Evolutionary conservation across 148 eudicot genomes (phyloP).

Genomic region (Cornus florida): DNA sequence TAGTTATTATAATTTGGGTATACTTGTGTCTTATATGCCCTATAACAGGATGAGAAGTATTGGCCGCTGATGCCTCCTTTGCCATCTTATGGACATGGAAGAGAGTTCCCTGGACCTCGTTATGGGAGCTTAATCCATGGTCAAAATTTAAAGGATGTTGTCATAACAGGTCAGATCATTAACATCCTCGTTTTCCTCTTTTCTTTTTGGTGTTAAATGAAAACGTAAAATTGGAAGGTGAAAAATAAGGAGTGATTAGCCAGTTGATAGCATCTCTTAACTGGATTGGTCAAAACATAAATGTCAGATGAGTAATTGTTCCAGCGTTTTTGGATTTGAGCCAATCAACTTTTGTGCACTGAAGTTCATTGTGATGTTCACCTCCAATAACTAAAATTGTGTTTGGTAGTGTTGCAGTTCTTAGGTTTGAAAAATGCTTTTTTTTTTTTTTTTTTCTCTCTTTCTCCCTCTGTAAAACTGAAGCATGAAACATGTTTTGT

Average conservation of each 20-base stretch:
- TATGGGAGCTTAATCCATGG: slow-evolving; percentile 97
- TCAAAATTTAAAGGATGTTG: slow-evolving; percentile 89
- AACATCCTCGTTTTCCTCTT: neutral
- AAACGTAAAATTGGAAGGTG: neutral
- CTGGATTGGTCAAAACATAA: neutral
- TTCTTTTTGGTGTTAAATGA: neutral
- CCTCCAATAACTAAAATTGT: neutral
- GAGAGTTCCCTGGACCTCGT: slow-evolving; percentile 91
- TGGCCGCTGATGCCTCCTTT: slow-evolving; percentile 97
- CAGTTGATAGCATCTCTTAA: neutral
- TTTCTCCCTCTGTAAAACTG: no score
- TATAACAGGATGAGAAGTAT: slow-evolving; percentile 74
- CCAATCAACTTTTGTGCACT: neutral
- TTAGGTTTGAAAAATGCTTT: no score
- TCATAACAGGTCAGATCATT: slow-evolving; percentile 72
- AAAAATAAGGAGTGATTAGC: neutral
- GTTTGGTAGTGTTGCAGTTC: no score
- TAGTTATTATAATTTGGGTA: neutral
- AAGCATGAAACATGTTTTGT: no score
- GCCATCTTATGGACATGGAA: slow-evolving; percentile 92
- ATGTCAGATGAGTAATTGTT: neutral
- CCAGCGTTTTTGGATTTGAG: neutral
- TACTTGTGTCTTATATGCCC: slow-evolving; percentile 6
- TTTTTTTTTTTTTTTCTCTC: no score
- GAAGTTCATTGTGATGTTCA: neutral